A percentile compares a stretch with the other conserved stretches of the same genome.
These are phyloP conservation scores for Ceratocystis papillata DNA, from an alignment of 2,329 filamentous ascomycete species.

Conservation along the genomic window DNA sequence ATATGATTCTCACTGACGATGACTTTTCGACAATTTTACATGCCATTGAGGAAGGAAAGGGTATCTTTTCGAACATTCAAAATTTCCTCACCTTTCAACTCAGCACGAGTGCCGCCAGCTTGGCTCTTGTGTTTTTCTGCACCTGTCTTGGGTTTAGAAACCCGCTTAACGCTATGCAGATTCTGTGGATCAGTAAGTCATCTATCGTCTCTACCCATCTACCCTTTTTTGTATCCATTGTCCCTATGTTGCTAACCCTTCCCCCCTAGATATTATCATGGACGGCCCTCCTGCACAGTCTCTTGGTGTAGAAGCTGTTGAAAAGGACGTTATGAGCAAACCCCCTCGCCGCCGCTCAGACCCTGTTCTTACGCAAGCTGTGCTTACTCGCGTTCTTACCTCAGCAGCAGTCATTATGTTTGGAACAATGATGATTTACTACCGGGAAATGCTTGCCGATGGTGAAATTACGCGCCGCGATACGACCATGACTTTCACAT, in stretches of 20 bases:
- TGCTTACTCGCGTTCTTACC: conserved; percentile 76
- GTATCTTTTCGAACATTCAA: conserved; percentile 99
- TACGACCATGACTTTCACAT: conserved; percentile 98
- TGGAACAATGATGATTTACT: conserved; percentile 84
- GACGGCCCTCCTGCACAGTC: conserved; percentile 96
- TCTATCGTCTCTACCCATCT: not conserved
- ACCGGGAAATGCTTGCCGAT: conserved; percentile 78
- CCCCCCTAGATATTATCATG: conserved; percentile 85
- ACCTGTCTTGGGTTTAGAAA: conserved; percentile 89
- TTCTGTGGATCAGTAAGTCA: conserved; percentile 93
- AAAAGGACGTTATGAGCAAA: conserved; percentile 84
- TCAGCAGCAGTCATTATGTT: conserved; percentile 84
- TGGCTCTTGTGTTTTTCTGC: conserved; percentile 84
- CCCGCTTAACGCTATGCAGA: conserved; percentile 97
- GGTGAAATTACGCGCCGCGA: conserved; percentile 79
- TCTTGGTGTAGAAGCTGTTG: conserved; percentile 87
- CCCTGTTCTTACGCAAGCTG: conserved; percentile 73
- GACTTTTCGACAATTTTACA: conserved; percentile 85
- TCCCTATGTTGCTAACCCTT: conserved; percentile 24
- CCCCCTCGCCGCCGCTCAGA: conserved; percentile 77
- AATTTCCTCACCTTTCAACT: conserved; percentile 98
- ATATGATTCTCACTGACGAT: conserved; percentile 85
- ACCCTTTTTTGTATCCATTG: not conserved
- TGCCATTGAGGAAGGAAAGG: conserved; percentile 97
- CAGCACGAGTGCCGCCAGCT: conserved; percentile 86